These are phyloP conservation scores for Sporothrix euskadiensis DNA, from an alignment of 2,329 filamentous ascomycete species.

Conservation along the genomic window DNA sequence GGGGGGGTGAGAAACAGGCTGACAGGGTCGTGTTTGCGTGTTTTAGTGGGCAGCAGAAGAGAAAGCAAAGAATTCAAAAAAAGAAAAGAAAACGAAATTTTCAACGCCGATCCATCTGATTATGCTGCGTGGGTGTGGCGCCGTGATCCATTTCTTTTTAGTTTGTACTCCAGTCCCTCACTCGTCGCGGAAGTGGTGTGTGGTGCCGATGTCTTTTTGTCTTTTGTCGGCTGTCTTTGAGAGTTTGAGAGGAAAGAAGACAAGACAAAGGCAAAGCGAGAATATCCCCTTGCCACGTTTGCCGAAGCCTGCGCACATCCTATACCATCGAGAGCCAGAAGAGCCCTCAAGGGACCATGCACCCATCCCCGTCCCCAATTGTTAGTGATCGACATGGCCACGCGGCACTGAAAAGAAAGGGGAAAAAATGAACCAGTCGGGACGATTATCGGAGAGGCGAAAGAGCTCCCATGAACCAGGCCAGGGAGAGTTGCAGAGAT, in stretches of 20 bases:
- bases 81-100: conserved; percentile 9
- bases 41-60: background rate
- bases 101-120: conserved; percentile 23
- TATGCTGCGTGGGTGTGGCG: conserved; percentile 8
- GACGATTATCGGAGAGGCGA: background rate
- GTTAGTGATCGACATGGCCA: background rate
- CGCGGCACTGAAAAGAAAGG: background rate
- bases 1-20: background rate
- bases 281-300: background rate
- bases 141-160: background rate
- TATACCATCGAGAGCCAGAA: background rate
- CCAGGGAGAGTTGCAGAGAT: background rate
- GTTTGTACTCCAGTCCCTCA: too few species aligned
- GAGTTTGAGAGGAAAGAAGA: background rate
- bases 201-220: background rate
- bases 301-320: background rate
- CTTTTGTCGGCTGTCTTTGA: too few species aligned
- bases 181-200: background rate
- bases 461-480: background rate
- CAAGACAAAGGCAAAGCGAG: background rate
- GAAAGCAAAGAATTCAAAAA: background rate
- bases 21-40: background rate
- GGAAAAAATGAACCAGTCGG: background rate
- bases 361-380: background rate
- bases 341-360: background rate